Evolutionary conservation across 495 filamentous ascomycete species (phyloP).

Genomic region (Tuber indicum): DNA sequence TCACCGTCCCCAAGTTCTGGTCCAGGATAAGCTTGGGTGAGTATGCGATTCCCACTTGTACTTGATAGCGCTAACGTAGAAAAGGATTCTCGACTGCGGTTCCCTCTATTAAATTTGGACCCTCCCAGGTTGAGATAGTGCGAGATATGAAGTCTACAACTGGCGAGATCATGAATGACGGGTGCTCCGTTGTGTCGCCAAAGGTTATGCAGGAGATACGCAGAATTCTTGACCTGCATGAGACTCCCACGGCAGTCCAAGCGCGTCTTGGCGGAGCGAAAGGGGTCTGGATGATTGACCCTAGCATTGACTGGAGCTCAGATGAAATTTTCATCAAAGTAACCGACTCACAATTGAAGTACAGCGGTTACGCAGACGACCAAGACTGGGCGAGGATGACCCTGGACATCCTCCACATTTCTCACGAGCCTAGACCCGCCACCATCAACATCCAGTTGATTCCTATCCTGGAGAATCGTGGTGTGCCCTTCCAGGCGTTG

Average conservation of each 20-base stretch:
- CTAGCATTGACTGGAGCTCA: slow-evolving; percentile 37
- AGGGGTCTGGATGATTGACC: slow-evolving; percentile 74
- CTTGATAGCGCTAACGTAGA: slow-evolving; percentile 9
- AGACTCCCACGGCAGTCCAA: slow-evolving; percentile 69
- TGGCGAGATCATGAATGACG: slow-evolving; percentile 68
- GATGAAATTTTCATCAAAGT: slow-evolving; percentile 65
- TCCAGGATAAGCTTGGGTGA: slow-evolving; percentile 37
- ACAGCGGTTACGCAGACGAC: slow-evolving; percentile 55
- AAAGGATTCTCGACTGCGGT: slow-evolving; percentile 35
- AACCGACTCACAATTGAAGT: slow-evolving; percentile 73
- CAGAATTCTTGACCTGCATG: slow-evolving; percentile 53
- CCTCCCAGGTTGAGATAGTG: slow-evolving; percentile 33
- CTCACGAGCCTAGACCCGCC: slow-evolving; percentile 57
- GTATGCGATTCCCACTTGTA: not conserved
- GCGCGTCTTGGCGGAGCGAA: slow-evolving; percentile 78
- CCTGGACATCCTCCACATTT: slow-evolving; percentile 64
- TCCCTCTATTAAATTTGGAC: slow-evolving; percentile 48
- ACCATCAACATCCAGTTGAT: slow-evolving; percentile 73
- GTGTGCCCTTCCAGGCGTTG: slow-evolving; percentile 49
- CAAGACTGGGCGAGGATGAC: slow-evolving; percentile 54
- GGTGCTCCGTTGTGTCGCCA: slow-evolving; percentile 65
- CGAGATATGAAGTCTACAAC: slow-evolving; percentile 44
- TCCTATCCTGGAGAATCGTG: slow-evolving; percentile 64
- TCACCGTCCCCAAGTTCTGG: slow-evolving; percentile 37
- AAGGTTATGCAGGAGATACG: slow-evolving; percentile 56